Percentiles rank a stretch among this genome's conserved stretches.
These are phyloP conservation scores for Pseudophaeomoniella oleicola DNA, from an alignment of 2,329 filamentous ascomycete genomes.

Conservation along the genomic window DNA sequence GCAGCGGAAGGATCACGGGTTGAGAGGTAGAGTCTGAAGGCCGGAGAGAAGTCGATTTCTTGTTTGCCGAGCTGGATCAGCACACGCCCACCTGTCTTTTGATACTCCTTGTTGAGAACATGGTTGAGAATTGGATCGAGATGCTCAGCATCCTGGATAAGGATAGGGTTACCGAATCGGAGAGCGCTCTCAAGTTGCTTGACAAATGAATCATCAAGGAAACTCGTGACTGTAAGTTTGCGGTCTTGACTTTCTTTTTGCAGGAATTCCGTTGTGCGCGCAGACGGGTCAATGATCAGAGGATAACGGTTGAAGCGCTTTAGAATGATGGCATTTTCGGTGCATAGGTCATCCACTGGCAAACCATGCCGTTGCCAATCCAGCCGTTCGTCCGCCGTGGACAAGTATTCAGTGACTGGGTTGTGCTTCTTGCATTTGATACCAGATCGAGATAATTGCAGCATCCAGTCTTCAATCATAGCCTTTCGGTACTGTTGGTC, in stretches of 20 bases:
- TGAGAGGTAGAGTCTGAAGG: constrained; percentile 89
- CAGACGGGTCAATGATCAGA: constrained; percentile 94
- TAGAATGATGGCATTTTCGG: constrained; percentile 93
- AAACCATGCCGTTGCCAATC: constrained; percentile 89
- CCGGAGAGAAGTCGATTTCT: constrained; percentile 96
- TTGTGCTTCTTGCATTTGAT: constrained; percentile 88
- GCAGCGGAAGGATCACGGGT: constrained; percentile 91
- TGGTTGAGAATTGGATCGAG: constrained; percentile 95
- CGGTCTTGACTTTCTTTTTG: constrained; percentile 89
- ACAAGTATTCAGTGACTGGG: constrained; percentile 89
- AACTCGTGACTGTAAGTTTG: constrained; percentile 90
- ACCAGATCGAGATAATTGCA: constrained; percentile 85
- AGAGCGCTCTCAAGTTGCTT: constrained; percentile 95
- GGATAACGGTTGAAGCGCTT: constrained; percentile 98
- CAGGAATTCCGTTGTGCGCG: constrained; percentile 84
- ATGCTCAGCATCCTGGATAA: constrained; percentile 96
- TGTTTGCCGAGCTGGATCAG: constrained; percentile 97
- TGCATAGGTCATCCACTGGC: constrained; percentile 93
- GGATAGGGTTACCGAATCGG: constrained; percentile 93
- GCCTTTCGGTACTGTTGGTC: constrained; percentile 96
- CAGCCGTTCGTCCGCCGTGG: constrained; percentile 86
- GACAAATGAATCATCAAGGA: constrained; percentile 93
- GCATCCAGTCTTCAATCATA: constrained; percentile 95
- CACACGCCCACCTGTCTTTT: constrained; percentile 93
- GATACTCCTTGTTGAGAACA: constrained; percentile 98